Evolutionary conservation across 2,329 filamentous ascomycete genomes (phyloP).

Genomic region (Fusarium guadeloupense): DNA sequence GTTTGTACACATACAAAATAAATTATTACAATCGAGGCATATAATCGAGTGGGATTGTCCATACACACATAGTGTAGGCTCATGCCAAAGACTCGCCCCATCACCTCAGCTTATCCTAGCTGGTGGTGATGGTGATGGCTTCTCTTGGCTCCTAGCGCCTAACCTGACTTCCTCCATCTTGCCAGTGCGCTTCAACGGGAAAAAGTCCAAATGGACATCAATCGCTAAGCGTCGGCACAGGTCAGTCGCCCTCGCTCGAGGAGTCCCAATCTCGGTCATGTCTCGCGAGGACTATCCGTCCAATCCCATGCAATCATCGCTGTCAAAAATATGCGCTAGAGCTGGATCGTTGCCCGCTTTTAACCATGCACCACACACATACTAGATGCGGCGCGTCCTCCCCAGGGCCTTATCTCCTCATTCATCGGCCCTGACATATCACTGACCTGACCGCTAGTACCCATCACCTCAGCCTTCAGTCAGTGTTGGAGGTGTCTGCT

Average conservation of each 20-base stretch:
- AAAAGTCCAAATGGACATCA: conserved; percentile 12
- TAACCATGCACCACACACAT: conserved; percentile 8
- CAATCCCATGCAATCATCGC: conserved; percentile 31
- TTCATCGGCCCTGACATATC: conserved; percentile 2
- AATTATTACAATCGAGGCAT: conserved; percentile 43
- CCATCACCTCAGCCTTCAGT: conserved; percentile 36
- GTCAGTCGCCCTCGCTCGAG: conserved; percentile 21
- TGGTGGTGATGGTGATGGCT: conserved; percentile 2
- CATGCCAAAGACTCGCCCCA: conserved; percentile 22
- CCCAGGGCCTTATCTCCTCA: not conserved
- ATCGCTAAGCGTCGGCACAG: conserved; percentile 20
- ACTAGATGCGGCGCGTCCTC: conserved; percentile 16
- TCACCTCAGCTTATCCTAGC: conserved; percentile 5
- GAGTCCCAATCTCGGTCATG: conserved; percentile 16
- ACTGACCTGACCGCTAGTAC: not conserved
- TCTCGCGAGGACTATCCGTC: conserved; percentile 18
- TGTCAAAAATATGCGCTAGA: conserved; percentile 29
- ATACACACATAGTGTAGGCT: conserved; percentile 31
- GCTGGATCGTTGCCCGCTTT: conserved; percentile 27
- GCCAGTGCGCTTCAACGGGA: conserved; percentile 20
- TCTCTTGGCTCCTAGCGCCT: conserved; percentile 4
- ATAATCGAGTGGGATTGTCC: conserved; percentile 38
- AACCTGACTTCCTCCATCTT: conserved; percentile 9
- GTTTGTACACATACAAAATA: conserved; percentile 36
- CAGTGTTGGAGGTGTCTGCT: conserved; percentile 41